phyloP scores from a whole-genome alignment of 2,329 filamentous ascomycete genomes.

The Coniella lustricola region DNA sequence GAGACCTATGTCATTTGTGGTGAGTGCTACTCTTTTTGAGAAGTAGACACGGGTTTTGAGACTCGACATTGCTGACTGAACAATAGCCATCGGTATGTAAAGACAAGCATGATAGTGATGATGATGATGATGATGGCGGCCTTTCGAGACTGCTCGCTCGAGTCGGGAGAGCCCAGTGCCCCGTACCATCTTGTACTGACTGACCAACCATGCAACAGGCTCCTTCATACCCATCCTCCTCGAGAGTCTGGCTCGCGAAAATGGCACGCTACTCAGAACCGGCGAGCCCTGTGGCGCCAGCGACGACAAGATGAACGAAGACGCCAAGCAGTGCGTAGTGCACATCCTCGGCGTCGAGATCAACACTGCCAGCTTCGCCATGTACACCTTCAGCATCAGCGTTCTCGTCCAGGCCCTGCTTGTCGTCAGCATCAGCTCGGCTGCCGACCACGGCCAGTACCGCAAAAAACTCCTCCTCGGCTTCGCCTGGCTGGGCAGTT shows the following conservation, averaged over 20 bases:
- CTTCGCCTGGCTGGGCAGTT: slow-evolving; percentile 78
- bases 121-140: too few species aligned
- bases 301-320: slow-evolving; percentile 38
- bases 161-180: too few species aligned
- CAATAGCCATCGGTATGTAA: slow-evolving; percentile 25
- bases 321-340: slow-evolving; percentile 69
- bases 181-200: neutral
- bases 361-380: slow-evolving; percentile 91
- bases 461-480: slow-evolving; percentile 78
- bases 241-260: slow-evolving; percentile 87
- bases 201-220: slow-evolving; percentile 45
- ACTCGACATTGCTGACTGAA: slow-evolving; percentile 2
- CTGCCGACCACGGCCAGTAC: slow-evolving; percentile 88
- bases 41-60: neutral
- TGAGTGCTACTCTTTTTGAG: slow-evolving; percentile 33
- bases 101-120: too few species aligned
- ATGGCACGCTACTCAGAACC: slow-evolving; percentile 78
- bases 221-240: slow-evolving; percentile 95
- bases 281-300: slow-evolving; percentile 66
- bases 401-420: slow-evolving; percentile 83
- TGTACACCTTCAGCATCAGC: slow-evolving; percentile 95
- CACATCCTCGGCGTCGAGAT: slow-evolving; percentile 76
- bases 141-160: slow-evolving; percentile 13
- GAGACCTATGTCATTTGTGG: slow-evolving; percentile 96
- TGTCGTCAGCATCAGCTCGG: slow-evolving; percentile 93